Base-by-base conservation (phyloP, 805 yeast species). In the Yarrowia sp. region DNA sequence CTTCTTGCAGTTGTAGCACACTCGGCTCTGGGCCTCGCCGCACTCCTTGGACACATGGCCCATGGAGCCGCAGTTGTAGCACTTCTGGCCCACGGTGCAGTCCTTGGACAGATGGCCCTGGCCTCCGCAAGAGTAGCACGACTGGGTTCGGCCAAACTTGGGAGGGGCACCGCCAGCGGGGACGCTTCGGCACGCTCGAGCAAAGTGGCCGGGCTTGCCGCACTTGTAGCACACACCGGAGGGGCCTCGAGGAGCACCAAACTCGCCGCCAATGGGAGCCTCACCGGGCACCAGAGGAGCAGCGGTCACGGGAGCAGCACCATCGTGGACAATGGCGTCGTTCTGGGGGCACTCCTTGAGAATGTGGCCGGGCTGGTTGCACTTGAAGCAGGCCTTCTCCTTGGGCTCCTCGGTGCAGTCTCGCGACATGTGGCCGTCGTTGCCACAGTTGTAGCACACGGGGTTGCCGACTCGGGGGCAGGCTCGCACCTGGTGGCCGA, bases 41-140 rank as follows among this genome's bases (percentile, higher is more conserved):
- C 97, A 92, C 72, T 90, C 96, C 79, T 87, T 90, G 71, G 95
- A 87, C 74, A 92, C 88, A 76, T 92, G 98, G 70, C 97, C 97
- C 69, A 89, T 85, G 78, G 89, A 91, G 75, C 96, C 96, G 81
- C 98, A 92, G 79, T 89, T 89, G 88, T 90, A 92, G 81, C 98
- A 92, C 80, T 92, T 95, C 80, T 92, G 92, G 78, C 86, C 86
- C 72, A 87, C 86, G 72, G 89, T 84, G 82, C 98, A 92, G 78
- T 86, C 89, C 77, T 89, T 95, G 73, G 97, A 96, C 76, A 91
- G 83, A 82, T 91, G 97, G 72, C 97, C 97, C 58, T 70, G 91
- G 79, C 88, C 87, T 74, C 97, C 97, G 81, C 98, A 92, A 70
- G 93, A 90, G 85, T 91, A 93, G 81, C 98, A 92, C 78, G 94